Evolutionary conservation across 2,329 filamentous ascomycete species (phyloP).

Genomic region (Venturia asperata): DNA sequence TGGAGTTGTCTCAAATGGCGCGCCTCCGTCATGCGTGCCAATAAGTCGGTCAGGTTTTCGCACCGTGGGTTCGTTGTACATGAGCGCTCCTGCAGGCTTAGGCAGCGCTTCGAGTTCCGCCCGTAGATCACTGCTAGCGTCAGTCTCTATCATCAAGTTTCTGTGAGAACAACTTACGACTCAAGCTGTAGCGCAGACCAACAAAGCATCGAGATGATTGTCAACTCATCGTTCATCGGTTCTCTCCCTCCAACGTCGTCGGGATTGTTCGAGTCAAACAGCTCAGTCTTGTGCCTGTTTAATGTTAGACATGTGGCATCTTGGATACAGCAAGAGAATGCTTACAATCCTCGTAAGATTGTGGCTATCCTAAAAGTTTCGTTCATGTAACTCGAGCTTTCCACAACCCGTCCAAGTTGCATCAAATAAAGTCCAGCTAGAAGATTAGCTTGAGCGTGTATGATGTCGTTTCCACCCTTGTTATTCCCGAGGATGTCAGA

Average conservation of each 20-base stretch:
- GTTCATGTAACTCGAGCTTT: conserved; percentile 69
- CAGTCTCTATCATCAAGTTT: conserved; percentile 21
- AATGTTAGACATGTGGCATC: background rate
- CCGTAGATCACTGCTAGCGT: conserved; percentile 64
- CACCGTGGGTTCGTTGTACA: conserved; percentile 13
- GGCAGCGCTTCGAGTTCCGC: conserved; percentile 60
- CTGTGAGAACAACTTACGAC: conserved; percentile 47
- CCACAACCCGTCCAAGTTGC: conserved; percentile 76
- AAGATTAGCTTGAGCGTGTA: conserved; percentile 77
- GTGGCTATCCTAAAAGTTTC: conserved; percentile 47
- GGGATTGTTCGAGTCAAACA: conserved; percentile 27
- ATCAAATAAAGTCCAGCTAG: conserved; percentile 84
- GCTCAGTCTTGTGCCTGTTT: conserved; percentile 4
- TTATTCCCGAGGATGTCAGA: conserved; percentile 80
- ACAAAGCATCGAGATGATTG: conserved; percentile 56
- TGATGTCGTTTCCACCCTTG: conserved; percentile 68
- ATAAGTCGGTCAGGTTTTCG: background rate
- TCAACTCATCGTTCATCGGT: background rate
- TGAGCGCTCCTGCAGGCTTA: conserved; percentile 17
- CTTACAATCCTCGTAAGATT: conserved; percentile 10
- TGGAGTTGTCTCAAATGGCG: conserved; percentile 23
- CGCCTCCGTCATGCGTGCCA: conserved; percentile 21
- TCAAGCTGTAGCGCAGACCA: conserved; percentile 94
- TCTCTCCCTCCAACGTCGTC: background rate
- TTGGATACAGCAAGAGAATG: background rate